These are phyloP conservation scores for Candida anglica DNA, from an alignment of 805 yeast species.

Conservation along the genomic window DNA sequence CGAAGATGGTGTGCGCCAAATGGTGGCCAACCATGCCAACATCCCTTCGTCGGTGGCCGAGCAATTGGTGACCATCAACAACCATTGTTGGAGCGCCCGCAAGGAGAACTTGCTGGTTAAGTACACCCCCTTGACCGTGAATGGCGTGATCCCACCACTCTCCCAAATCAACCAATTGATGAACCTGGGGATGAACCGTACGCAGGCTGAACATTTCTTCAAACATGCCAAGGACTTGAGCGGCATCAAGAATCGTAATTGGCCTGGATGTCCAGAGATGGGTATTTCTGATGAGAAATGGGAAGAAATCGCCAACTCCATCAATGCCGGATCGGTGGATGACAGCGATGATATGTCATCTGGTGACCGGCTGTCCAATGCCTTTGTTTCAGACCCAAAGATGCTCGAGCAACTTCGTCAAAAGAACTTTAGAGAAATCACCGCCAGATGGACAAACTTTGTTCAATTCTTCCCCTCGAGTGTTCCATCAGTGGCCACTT, in stretches of 20 bases:
- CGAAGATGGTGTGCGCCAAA: no score
- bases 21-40: no score
- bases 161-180: constrained; percentile 22
- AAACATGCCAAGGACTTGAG: constrained; percentile 16
- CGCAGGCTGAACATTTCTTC: constrained; percentile 25
- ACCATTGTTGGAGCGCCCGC: constrained; percentile 34
- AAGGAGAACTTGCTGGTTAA: constrained; percentile 32
- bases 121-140: constrained; percentile 10
- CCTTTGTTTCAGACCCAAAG: no score
- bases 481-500: no score
- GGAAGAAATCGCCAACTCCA: no score
- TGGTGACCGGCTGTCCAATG: no score
- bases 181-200: constrained; percentile 18
- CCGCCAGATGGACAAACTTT: no score
- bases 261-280: constrained; percentile 17
- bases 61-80: constrained; percentile 42
- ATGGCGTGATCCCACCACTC: constrained; percentile 38
- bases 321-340: no score
- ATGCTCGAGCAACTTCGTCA: no score
- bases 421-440: no score
- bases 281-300: constrained; percentile 11
- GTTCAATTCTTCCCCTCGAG: no score
- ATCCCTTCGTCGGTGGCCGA: constrained; percentile 39
- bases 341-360: no score
- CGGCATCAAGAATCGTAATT: constrained; percentile 7